phyloP scores from a whole-genome alignment of 352 stramenopile genomes.

The Phytophthora crassamura region DNA sequence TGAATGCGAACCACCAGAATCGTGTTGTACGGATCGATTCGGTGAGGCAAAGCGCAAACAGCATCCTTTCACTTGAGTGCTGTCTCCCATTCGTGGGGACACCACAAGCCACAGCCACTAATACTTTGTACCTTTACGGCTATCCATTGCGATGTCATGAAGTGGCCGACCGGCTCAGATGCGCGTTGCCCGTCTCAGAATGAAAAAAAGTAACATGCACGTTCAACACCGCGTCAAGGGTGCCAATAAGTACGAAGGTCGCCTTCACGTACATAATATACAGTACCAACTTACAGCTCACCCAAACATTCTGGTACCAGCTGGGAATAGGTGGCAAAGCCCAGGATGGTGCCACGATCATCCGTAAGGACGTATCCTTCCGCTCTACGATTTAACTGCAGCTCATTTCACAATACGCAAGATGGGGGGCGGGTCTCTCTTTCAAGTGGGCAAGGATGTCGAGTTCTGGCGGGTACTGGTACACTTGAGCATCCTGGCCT shows the following conservation, averaged over 20 bases:
- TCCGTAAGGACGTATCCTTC: slow-evolving; percentile 1
- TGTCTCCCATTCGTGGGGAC: not conserved
- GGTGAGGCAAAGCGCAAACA: slow-evolving; percentile 16
- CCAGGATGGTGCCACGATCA: slow-evolving; percentile 8
- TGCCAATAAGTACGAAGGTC: no score
- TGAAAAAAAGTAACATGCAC: no score
- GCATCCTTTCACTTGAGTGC: not conserved
- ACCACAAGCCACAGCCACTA: not conserved
- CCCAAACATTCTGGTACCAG: not conserved
- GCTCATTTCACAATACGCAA: slow-evolving; percentile 25
- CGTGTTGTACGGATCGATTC: slow-evolving; percentile 9
- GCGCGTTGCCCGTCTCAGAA: slow-evolving; percentile 5
- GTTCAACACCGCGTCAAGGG: no score
- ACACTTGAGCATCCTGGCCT: slow-evolving; percentile 51
- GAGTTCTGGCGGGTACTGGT: slow-evolving; percentile 56
- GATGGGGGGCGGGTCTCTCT: slow-evolving; percentile 45
- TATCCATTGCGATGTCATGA: slow-evolving; percentile 15
- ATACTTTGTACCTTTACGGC: not conserved
- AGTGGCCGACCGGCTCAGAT: not conserved
- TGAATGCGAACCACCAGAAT: no score
- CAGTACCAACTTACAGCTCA: no score
- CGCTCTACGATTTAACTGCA: not conserved
- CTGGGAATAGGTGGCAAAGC: slow-evolving; percentile 9
- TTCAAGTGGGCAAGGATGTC: slow-evolving; percentile 59
- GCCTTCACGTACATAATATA: no score